A percentile compares a stretch with the other conserved stretches of the same genome.
phyloP scores from a whole-genome alignment of 2,329 filamentous ascomycete genomes.

The Alternaria arbusti region DNA sequence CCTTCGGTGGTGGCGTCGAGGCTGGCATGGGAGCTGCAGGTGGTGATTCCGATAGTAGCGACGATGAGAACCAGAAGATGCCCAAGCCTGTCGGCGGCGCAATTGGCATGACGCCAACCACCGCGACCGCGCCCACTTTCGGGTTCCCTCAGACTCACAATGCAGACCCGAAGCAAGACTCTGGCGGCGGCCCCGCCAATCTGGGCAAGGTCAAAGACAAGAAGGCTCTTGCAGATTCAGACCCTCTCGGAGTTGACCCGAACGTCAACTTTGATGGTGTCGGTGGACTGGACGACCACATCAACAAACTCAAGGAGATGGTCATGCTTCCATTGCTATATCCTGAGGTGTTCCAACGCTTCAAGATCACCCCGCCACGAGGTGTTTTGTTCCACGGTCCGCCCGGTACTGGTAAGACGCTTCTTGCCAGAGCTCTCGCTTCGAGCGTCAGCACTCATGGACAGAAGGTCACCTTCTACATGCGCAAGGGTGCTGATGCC shows the following conservation, averaged over 20 bases:
- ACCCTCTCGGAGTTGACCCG: slow-evolving; percentile 90
- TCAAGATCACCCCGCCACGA: slow-evolving; percentile 91
- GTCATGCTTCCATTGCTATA: slow-evolving; percentile 92
- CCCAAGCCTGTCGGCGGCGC: slow-evolving; percentile 62
- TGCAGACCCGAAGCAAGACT: slow-evolving; percentile 60
- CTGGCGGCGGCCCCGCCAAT: slow-evolving; percentile 73
- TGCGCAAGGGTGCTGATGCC: slow-evolving; percentile 98
- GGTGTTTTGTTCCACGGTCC: slow-evolving; percentile 97
- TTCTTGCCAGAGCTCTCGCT: slow-evolving; percentile 91
- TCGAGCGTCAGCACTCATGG: slow-evolving; percentile 89
- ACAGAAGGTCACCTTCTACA: slow-evolving; percentile 97
- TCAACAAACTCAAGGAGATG: slow-evolving; percentile 98
- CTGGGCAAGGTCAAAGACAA: slow-evolving; percentile 93
- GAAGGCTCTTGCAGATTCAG: slow-evolving; percentile 89
- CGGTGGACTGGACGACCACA: slow-evolving; percentile 89
- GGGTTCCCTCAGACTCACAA: slow-evolving; percentile 65
- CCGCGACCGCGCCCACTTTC: slow-evolving; percentile 57
- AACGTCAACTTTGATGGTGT: slow-evolving; percentile 94
- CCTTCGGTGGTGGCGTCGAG: slow-evolving; percentile 86
- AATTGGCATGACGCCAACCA: slow-evolving; percentile 68
- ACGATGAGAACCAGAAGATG: slow-evolving; percentile 81
- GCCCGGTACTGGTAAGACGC: slow-evolving; percentile 95
- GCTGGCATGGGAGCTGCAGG: slow-evolving; percentile 77
- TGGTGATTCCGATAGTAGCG: slow-evolving; percentile 93
- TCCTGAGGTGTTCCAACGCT: slow-evolving; percentile 88